phyloP scores from a whole-genome alignment of 257 asterid genomes.

The Leptodermis oblonga region DNA sequence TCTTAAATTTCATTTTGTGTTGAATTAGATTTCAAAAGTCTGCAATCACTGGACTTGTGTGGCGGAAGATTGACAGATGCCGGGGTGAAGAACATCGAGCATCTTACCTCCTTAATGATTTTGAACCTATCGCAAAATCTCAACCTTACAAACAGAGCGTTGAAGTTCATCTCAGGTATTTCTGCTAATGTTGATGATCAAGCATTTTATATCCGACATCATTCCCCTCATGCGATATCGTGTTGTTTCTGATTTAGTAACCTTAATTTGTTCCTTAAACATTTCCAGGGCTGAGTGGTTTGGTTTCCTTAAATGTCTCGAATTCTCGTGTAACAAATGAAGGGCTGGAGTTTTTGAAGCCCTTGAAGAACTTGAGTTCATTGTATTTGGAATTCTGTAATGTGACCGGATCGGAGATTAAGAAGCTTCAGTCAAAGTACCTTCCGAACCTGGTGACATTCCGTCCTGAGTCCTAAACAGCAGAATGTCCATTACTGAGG shows the following conservation, averaged over 20 bases:
- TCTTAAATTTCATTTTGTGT: neutral
- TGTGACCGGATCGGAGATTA: slow-evolving; percentile 70
- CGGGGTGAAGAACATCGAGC: slow-evolving; percentile 85
- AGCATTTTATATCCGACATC: neutral
- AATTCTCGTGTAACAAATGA: slow-evolving; percentile 62
- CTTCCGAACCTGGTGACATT: slow-evolving; percentile 78
- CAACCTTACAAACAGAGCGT: slow-evolving; percentile 66
- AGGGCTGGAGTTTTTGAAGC: slow-evolving; percentile 70
- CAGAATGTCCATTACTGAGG: neutral
- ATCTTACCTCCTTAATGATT: slow-evolving; percentile 64
- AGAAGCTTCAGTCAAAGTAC: slow-evolving; percentile 54
- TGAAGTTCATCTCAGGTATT: slow-evolving; percentile 81
- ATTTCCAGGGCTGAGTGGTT: slow-evolving; percentile 60
- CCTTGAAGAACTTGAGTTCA: slow-evolving; percentile 62
- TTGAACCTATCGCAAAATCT: slow-evolving; percentile 80
- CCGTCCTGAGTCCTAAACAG: slow-evolving; percentile 47
- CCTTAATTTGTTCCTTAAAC: neutral
- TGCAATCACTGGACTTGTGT: slow-evolving; percentile 81
- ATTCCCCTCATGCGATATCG: neutral
- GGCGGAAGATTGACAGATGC: slow-evolving; percentile 89
- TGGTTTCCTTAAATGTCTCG: slow-evolving; percentile 77
- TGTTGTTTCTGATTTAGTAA: neutral
- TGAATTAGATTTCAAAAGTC: slow-evolving; percentile 66
- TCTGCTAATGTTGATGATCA: neutral
- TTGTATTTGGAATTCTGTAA: slow-evolving; percentile 78